Evolutionary conservation across 2,329 filamentous ascomycete species (phyloP).

Genomic region (Ophiostoma ulmi): DNA sequence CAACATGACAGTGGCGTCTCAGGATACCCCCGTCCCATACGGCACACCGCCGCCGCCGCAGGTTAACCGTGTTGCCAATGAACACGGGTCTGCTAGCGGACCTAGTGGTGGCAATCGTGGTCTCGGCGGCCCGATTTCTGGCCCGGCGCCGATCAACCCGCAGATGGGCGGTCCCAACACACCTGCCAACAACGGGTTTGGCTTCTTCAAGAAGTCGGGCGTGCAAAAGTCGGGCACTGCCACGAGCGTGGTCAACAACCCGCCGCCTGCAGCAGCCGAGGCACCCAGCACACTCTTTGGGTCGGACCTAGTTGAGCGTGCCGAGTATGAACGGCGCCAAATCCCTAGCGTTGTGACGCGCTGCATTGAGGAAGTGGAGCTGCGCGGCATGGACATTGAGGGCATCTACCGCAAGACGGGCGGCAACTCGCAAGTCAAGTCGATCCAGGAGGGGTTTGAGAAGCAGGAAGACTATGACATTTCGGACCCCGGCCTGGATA

Average conservation of each 20-base stretch:
- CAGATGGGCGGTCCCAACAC: not conserved
- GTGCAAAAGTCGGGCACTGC: constrained; percentile 49
- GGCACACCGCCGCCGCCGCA: constrained; percentile 33
- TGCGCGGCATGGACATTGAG: constrained; percentile 94
- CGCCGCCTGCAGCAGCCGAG: constrained; percentile 40
- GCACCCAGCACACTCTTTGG: constrained; percentile 68
- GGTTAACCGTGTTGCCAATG: constrained; percentile 21
- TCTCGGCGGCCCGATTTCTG: constrained; percentile 17
- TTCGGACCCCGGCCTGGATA: constrained; percentile 87
- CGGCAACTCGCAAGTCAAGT: constrained; percentile 83
- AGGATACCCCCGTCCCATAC: constrained; percentile 43
- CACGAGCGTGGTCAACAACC: constrained; percentile 37
- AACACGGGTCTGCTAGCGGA: constrained; percentile 13
- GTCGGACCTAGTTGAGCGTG: constrained; percentile 77
- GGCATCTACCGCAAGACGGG: constrained; percentile 98
- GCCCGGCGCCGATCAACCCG: not conserved
- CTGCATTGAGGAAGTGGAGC: constrained; percentile 94
- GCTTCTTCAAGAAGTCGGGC: constrained; percentile 60
- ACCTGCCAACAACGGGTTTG: constrained; percentile 51
- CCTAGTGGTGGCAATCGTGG: constrained; percentile 9
- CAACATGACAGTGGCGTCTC: constrained; percentile 57
- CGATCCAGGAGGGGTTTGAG: constrained; percentile 88
- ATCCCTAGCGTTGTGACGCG: constrained; percentile 87
- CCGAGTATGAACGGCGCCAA: constrained; percentile 80
- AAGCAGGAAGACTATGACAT: constrained; percentile 82